Percentiles rank a stretch among this genome's conserved stretches.
Conservation (phyloP, 2,329 filamentous ascomycete species). For the Alternaria hordeiaustralica region DNA sequence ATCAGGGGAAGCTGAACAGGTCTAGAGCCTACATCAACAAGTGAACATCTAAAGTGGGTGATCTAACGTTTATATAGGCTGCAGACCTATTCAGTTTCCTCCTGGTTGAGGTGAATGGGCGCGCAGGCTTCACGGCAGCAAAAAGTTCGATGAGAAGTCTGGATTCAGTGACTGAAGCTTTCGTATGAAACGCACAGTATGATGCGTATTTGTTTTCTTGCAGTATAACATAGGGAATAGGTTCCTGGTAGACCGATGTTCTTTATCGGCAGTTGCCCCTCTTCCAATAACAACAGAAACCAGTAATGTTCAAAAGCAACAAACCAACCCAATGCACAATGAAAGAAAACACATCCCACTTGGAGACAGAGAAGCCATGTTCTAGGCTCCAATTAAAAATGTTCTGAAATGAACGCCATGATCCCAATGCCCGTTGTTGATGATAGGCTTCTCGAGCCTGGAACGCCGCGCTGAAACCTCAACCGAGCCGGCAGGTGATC, state of each 20-base stretch:
- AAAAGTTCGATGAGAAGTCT: not conserved
- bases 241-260: not conserved
- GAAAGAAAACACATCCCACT: not conserved
- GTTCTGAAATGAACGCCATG: not conserved
- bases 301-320: not conserved
- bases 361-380: not conserved
- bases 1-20: not conserved
- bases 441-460: not conserved
- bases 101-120: too few species aligned
- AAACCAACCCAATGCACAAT: not conserved
- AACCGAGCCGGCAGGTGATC: not conserved
- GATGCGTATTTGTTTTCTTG: not conserved
- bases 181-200: not conserved
- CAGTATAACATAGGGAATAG: not conserved
- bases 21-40: not conserved
- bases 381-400: not conserved
- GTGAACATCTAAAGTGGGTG: too few species aligned
- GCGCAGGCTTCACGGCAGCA: not conserved
- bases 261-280: not conserved
- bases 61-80: too few species aligned
- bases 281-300: not conserved
- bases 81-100: too few species aligned
- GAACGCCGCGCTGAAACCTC: conserved; percentile 6
- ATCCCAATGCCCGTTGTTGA: conserved; percentile 1
- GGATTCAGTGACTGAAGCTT: not conserved